Percentiles rank a stretch among this genome's conserved stretches.
These are phyloP conservation scores for Aspergillus sp. DNA, from an alignment of 2,329 filamentous ascomycete species.

Conservation along the genomic window DNA sequence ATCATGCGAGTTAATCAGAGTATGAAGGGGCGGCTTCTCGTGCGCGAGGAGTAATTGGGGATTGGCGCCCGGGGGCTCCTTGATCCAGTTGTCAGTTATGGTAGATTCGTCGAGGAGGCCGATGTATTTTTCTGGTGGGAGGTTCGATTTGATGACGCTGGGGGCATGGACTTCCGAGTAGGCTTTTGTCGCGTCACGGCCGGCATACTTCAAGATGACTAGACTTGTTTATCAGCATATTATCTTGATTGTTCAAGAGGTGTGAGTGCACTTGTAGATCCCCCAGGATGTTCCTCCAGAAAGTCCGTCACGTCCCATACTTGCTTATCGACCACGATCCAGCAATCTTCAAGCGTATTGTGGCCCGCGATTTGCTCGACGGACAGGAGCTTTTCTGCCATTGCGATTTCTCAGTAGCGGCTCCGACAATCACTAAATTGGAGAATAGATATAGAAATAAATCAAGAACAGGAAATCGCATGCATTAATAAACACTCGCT, in stretches of 20 bases:
- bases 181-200: conserved; percentile 39
- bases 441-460: not conserved
- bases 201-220: conserved; percentile 43
- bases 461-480: no score
- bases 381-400: conserved; percentile 33
- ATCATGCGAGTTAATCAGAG: conserved; percentile 54
- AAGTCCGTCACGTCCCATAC: conserved; percentile 65
- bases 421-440: no score
- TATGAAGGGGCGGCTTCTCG: conserved; percentile 47
- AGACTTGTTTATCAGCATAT: not conserved
- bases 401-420: conserved; percentile 9
- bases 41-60: conserved; percentile 20
- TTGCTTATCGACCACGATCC: conserved; percentile 62
- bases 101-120: conserved; percentile 45
- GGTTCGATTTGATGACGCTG: conserved; percentile 39
- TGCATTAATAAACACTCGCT: no score
- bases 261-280: conserved; percentile 42
- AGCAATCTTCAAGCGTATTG: conserved; percentile 47
- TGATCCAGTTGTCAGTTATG: conserved; percentile 45
- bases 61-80: conserved; percentile 30
- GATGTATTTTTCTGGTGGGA: conserved; percentile 40
- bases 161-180: conserved; percentile 43
- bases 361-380: conserved; percentile 44
- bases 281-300: conserved; percentile 57
- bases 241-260: not conserved